These are phyloP conservation scores for Melaleuca alternifolia DNA, from an alignment of 345 rosid species.

Conservation along the genomic window DNA sequence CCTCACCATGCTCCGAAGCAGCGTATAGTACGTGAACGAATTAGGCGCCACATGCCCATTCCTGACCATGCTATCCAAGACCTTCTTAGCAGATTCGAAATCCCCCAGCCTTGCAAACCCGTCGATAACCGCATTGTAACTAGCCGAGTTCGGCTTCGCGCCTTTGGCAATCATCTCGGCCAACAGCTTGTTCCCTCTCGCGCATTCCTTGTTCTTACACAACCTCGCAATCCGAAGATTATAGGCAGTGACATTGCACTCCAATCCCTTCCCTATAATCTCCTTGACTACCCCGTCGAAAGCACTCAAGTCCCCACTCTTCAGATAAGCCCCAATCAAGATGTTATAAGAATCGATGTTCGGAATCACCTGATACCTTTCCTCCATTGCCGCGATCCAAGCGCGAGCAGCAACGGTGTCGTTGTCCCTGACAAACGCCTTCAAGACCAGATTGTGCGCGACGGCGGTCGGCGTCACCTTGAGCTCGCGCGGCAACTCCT, in stretches of 20 bases:
- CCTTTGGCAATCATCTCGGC: conserved; percentile 16
- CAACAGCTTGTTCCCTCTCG: conserved; percentile 13
- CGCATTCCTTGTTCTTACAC: conserved; percentile 15
- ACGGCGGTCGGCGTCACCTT: conserved; percentile 6
- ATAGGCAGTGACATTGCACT: conserved; percentile 4
- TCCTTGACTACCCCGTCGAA: conserved; percentile 16
- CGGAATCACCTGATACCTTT: conserved; percentile 1
- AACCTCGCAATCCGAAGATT: conserved; percentile 10
- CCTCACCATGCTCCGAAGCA: conserved; percentile 20
- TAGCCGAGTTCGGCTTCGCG: conserved; percentile 10
- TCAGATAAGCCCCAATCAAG: conserved; percentile 12
- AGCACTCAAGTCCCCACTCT: background rate
- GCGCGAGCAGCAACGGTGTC: conserved; percentile 3
- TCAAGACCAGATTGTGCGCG: conserved; percentile 16
- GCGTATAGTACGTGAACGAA: conserved; percentile 11
- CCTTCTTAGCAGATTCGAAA: conserved; percentile 16
- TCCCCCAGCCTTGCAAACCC: conserved; percentile 14
- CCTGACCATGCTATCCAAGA: conserved; percentile 9
- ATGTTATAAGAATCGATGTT: conserved; percentile 13
- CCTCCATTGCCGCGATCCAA: conserved; percentile 20
- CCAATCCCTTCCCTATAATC: conserved; percentile 13
- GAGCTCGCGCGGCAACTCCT: conserved; percentile 3
- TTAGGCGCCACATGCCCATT: conserved; percentile 10
- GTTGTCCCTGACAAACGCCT: conserved; percentile 9
- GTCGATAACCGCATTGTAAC: conserved; percentile 10